phyloP scores from a whole-genome alignment of 768 basidiomycete species.

The Cystobasidium tubakii region DNA sequence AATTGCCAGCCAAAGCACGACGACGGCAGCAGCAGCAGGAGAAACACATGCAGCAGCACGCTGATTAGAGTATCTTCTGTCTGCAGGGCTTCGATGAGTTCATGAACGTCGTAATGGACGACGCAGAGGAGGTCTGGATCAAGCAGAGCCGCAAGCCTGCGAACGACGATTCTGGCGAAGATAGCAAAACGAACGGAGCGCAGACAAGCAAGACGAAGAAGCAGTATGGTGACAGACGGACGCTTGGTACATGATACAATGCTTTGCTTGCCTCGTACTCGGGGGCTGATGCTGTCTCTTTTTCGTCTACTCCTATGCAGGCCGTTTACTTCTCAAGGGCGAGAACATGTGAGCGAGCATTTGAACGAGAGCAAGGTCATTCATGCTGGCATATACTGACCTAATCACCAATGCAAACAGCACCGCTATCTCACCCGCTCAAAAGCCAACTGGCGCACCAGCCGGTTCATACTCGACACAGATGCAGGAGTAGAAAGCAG shows the following conservation, averaged over 20 bases:
- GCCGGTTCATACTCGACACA: background rate
- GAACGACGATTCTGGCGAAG: constrained; percentile 46
- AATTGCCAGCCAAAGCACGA: background rate
- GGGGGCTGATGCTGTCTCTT: background rate
- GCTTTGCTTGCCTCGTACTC: background rate
- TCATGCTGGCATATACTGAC: too few relatives aligned
- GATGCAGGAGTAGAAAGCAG: constrained; percentile 24
- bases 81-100: constrained; percentile 92
- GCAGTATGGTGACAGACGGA: constrained; percentile 61
- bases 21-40: background rate
- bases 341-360: constrained; percentile 63
- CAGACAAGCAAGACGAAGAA: constrained; percentile 50
- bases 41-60: background rate
- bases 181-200: background rate
- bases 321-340: constrained; percentile 88
- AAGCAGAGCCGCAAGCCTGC: constrained; percentile 41
- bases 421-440: constrained; percentile 8
- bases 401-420: too few relatives aligned
- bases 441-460: constrained; percentile 10
- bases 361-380: too few relatives aligned
- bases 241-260: constrained; percentile 55
- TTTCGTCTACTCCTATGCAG: background rate
- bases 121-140: constrained; percentile 84
- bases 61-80: background rate
- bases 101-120: constrained; percentile 92